Base-by-base conservation (phyloP, 148 eudicot species). In the Arbutus unedo region DNA sequence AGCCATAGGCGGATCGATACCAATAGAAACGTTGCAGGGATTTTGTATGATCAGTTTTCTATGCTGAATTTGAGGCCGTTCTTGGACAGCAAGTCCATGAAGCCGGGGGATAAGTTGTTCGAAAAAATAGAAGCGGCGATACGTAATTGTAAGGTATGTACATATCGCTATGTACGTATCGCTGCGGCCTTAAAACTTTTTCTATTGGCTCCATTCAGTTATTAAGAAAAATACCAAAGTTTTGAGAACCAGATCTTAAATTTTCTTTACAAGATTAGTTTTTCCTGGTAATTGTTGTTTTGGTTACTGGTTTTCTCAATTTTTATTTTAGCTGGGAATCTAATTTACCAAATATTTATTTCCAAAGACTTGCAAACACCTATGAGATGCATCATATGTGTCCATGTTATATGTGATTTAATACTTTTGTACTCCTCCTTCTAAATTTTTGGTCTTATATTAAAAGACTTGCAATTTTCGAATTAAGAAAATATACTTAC, bases 1-100 rank as follows among this genome's bases (percentile, higher is more conserved):
- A 90, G 83, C 82, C 90, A 90, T 47, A 49, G 92, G 6, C 88
- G 92, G 2, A 74, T 79, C 19, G 91, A 89, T 79, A 89, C 89
- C 19, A 89, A 87, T 57, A 83, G 64, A 51, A 89, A 85, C 14
- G 84, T 90, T 5, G 86, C 90, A 8, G 90, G 90, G 43, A 76
- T 90, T 43, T 74, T 90, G n/a, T 86, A 75, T 49, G 84, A 89
- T 9, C 86, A 84, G 8, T 68, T 90, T 0, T 54, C 62, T 2
- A 53, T 81, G 18, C 55, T 84, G 1, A 89, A 88, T 21, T 55
- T 87, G 6, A 21, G 49, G 44, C 88, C 91, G 9, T 90, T 90
- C 56, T 76, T 90, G 77, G 91, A 90, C 70, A 84, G 83, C 84
- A 90, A 87, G 81, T 82, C 73, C 80, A 89, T 90, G 92, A 77